phyloP scores from a whole-genome alignment of 106 monocot genomes.

The Dendrobium officinale region DNA sequence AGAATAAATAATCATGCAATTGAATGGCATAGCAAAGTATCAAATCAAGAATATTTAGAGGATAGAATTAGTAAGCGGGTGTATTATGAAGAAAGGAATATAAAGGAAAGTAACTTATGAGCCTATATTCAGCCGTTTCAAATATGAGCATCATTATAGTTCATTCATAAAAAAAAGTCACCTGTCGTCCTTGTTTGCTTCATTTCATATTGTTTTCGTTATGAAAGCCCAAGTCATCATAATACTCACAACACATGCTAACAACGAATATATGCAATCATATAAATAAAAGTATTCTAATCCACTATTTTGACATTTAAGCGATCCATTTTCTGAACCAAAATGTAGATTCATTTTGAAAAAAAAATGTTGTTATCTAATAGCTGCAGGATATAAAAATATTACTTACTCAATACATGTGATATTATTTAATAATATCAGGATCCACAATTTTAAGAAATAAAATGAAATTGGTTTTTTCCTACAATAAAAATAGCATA shows the following conservation, averaged over 20 bases:
- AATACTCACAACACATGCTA: neutral
- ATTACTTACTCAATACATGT: neutral
- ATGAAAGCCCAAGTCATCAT: neutral
- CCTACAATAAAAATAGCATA: conserved; percentile 12
- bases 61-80: neutral
- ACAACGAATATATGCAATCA: neutral
- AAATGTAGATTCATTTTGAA: neutral
- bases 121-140: neutral
- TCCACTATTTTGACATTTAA: neutral
- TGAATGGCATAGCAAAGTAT: neutral
- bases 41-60: neutral
- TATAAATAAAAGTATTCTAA: neutral
- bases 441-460: neutral
- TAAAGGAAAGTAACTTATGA: neutral
- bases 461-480: neutral
- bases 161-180: neutral
- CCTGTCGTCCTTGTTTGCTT: no score
- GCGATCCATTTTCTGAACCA: neutral
- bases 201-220: neutral
- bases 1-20: neutral
- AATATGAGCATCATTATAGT: neutral
- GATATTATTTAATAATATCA: neutral
- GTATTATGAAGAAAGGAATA: neutral
- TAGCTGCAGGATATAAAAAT: neutral
- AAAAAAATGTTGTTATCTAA: neutral